phyloP scores from a whole-genome alignment of 2,329 filamentous ascomycete genomes.

The Aspergillus ochraceus region DNA sequence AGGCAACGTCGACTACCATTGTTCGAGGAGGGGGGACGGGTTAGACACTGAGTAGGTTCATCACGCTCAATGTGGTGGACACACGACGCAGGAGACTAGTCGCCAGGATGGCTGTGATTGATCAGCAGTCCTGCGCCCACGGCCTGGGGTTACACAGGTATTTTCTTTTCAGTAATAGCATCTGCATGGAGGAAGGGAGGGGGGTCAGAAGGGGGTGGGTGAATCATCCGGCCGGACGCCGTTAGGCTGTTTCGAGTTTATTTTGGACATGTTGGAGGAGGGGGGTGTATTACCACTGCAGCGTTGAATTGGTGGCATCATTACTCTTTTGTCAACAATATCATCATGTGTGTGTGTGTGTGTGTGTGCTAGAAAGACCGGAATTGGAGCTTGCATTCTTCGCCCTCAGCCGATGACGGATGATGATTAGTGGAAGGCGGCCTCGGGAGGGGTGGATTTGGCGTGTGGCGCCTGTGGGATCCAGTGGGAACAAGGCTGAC shows the following conservation, averaged over 20 bases:
- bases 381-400: conserved; percentile 10
- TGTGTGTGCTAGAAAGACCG: background rate
- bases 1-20: background rate
- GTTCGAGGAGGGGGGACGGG: background rate
- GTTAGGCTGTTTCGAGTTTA: conserved; percentile 45
- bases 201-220: conserved; percentile 1
- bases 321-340: conserved; percentile 8
- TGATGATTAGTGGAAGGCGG: conserved; percentile 15
- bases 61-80: conserved; percentile 2
- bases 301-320: conserved; percentile 12
- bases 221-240: conserved; percentile 25
- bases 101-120: conserved; percentile 13
- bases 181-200: background rate
- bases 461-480: conserved; percentile 20
- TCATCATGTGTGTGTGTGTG: conserved; percentile 4
- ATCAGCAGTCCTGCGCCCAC: conserved; percentile 16
- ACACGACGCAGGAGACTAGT: conserved; percentile 15
- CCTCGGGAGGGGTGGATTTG: conserved; percentile 20
- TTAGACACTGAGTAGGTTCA: background rate
- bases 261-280: conserved; percentile 29
- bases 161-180: conserved; percentile 1
- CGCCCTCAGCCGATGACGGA: background rate
- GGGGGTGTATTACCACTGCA: background rate
- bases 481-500: conserved; percentile 27
- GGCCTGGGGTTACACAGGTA: conserved; percentile 22